Conservation (phyloP, 352 stramenopile genomes). For the Phytophthora lateralis region DNA sequence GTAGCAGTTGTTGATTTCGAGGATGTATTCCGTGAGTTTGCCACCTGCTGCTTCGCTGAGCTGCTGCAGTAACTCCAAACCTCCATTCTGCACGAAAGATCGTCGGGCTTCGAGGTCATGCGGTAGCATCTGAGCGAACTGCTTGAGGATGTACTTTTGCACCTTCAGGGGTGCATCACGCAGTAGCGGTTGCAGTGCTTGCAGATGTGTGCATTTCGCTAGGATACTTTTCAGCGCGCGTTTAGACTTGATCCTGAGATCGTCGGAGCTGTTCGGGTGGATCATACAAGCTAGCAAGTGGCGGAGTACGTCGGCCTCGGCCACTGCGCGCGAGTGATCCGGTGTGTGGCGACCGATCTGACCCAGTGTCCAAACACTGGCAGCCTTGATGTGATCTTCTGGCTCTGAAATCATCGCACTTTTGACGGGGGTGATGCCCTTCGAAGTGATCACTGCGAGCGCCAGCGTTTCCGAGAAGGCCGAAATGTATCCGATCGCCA, state of each 20-base stretch:
- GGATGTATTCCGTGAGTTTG: slow-evolving; percentile 96
- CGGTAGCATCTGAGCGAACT: slow-evolving; percentile 95
- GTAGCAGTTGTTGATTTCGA: slow-evolving; percentile 97
- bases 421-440: slow-evolving; percentile 93
- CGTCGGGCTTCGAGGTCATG: slow-evolving; percentile 93
- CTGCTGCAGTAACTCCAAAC: slow-evolving; percentile 93
- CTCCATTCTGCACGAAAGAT: slow-evolving; percentile 94
- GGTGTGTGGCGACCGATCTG: slow-evolving; percentile 95
- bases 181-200: slow-evolving; percentile 93
- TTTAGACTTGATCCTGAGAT: slow-evolving; percentile 95
- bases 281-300: slow-evolving; percentile 95
- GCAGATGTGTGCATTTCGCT: slow-evolving; percentile 94
- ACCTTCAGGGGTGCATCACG: slow-evolving; percentile 93
- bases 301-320: slow-evolving; percentile 92
- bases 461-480: slow-evolving; percentile 95
- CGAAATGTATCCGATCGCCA: slow-evolving; percentile 96
- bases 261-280: slow-evolving; percentile 91
- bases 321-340: slow-evolving; percentile 92
- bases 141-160: slow-evolving; percentile 96
- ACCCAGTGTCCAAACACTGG: slow-evolving; percentile 94
- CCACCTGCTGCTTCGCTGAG: slow-evolving; percentile 91
- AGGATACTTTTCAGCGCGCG: slow-evolving; percentile 94
- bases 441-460: slow-evolving; percentile 94
- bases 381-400: slow-evolving; percentile 96
- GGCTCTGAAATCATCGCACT: slow-evolving; percentile 92